Conservation (phyloP, 2,329 filamentous ascomycete genomes). For the Didymella glomerata region DNA sequence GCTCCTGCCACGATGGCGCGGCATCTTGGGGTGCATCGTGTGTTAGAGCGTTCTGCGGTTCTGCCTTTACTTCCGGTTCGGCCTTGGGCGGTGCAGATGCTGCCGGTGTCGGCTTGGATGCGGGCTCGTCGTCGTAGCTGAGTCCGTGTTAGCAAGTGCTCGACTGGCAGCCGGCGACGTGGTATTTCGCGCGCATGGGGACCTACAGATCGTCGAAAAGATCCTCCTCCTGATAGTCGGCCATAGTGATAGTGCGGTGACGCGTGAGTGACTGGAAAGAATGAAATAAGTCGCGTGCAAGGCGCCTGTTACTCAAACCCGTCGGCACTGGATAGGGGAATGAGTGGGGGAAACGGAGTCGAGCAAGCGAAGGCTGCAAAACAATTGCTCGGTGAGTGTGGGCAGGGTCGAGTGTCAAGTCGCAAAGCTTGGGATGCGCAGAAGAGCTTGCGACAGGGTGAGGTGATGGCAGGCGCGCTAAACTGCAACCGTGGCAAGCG, state of each 20-base stretch:
- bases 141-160: slow-evolving; percentile 32
- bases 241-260: slow-evolving; percentile 37
- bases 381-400: slow-evolving; percentile 2
- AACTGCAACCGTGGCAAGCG: slow-evolving; percentile 3
- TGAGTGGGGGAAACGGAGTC: background rate
- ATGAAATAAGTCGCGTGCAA: slow-evolving; percentile 4
- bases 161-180: background rate
- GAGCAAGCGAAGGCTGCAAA: slow-evolving; percentile 4
- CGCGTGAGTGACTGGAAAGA: slow-evolving; percentile 1
- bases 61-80: slow-evolving; percentile 35
- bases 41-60: slow-evolving; percentile 29
- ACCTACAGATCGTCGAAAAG: slow-evolving; percentile 94
- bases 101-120: slow-evolving; percentile 40
- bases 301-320: background rate
- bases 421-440: slow-evolving; percentile 14
- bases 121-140: slow-evolving; percentile 53
- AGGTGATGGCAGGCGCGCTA: slow-evolving; percentile 10
- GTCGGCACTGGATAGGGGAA: background rate
- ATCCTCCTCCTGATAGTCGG: slow-evolving; percentile 85
- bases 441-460: slow-evolving; percentile 13
- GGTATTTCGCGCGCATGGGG: slow-evolving; percentile 11
- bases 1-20: slow-evolving; percentile 32
- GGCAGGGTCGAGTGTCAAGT: slow-evolving; percentile 2
- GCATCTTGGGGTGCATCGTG: slow-evolving; percentile 30
- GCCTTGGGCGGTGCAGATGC: slow-evolving; percentile 29